Conservation (phyloP, 306 rosid species). For the Cajanus cajan region DNA sequence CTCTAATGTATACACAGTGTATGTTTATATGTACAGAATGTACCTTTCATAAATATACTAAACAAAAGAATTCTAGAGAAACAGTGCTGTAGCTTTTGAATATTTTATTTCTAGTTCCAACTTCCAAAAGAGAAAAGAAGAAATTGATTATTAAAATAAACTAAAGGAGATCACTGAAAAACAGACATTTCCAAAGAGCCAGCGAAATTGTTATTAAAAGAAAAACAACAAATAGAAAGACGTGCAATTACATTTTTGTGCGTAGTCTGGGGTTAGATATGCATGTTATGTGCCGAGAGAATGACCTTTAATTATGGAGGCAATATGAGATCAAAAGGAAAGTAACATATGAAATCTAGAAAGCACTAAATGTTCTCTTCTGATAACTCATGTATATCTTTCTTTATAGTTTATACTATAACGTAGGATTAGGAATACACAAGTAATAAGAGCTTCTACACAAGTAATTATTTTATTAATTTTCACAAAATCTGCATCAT, state of each 20-base stretch:
- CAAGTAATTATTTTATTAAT: neutral
- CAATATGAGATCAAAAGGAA: neutral
- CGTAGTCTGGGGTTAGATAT: neutral
- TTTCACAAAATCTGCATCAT: slow-evolving; percentile 1
- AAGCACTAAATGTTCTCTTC: neutral
- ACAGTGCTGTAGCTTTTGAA: neutral
- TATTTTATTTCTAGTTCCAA: slow-evolving; percentile 9
- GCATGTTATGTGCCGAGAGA: neutral
- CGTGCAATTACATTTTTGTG: slow-evolving; percentile 6
- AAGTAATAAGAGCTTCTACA: neutral
- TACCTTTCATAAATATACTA: neutral
- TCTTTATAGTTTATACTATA: neutral
- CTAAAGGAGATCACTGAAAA: slow-evolving; percentile 2
- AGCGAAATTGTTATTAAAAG: neutral
- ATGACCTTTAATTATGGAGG: neutral
- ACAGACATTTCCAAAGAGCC: slow-evolving; percentile 7
- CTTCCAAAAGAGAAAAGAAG: neutral
- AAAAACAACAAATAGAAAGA: neutral
- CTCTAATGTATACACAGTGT: neutral
- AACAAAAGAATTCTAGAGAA: neutral
- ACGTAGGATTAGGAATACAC: slow-evolving; percentile 1
- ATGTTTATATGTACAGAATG: neutral
- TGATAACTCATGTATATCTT: slow-evolving; percentile 1
- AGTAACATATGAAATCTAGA: slow-evolving; percentile 1
- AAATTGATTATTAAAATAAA: neutral